A percentile compares a stretch with the other conserved stretches of the same genome.
Evolutionary conservation across 108 stramenopile genomes (phyloP).

Genomic region (Pseudonitzschia pungens): DNA sequence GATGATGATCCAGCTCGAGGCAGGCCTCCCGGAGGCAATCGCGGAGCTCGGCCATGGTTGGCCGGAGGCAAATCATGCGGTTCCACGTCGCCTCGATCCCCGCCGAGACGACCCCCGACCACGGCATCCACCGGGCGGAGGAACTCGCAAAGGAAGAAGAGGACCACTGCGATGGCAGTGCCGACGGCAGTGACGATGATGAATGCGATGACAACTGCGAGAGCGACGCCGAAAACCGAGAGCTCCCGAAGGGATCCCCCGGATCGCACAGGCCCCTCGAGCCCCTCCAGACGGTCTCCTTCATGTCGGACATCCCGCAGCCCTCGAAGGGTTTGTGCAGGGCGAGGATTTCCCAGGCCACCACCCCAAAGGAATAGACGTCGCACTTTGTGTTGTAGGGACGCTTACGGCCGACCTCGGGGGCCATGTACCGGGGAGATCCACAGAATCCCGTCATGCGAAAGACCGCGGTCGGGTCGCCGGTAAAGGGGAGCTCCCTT

Average conservation of each 20-base stretch:
- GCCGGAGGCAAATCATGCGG: not conserved
- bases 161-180: too few relatives aligned
- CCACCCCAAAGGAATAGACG: conserved; percentile 56
- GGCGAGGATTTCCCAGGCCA: conserved; percentile 43
- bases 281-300: not conserved
- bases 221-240: too few relatives aligned
- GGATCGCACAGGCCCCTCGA: not conserved
- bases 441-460: conserved; percentile 43
- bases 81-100: not conserved
- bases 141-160: too few relatives aligned
- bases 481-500: conserved; percentile 32
- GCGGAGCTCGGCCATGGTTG: not conserved
- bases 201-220: too few relatives aligned
- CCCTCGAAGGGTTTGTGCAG: not conserved
- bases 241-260: too few relatives aligned
- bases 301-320: not conserved
- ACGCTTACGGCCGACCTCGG: conserved; percentile 49
- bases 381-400: conserved; percentile 43
- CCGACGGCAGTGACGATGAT: too few relatives aligned
- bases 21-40: not conserved
- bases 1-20: not conserved
- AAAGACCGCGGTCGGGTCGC: not conserved
- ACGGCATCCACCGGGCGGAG: too few relatives aligned
- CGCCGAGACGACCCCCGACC: too few relatives aligned
- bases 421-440: conserved; percentile 60